Base-by-base conservation (phyloP, 441 rosid genomes). In the Populus trichocarpa region DNA sequence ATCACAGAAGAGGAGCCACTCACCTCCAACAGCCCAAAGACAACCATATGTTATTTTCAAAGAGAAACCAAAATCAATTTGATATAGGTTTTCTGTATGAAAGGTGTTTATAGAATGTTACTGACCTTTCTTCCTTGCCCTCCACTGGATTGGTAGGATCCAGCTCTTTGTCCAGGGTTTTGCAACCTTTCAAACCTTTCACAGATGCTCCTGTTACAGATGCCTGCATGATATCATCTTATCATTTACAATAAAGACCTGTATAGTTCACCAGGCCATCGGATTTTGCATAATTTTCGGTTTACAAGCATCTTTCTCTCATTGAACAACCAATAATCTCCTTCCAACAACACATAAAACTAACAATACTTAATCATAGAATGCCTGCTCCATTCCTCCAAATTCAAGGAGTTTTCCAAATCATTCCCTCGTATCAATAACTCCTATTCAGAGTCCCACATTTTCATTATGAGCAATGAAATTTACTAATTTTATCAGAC, bases 121-220 rank as follows among this genome's bases (percentile, higher is more conserved):
- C 89, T 53, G 73, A 93, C 99, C 98, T 96, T 79, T 94, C 99
- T 85, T 96, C 99, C 72, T 76, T 82, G 61, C 95, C 91, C 87
- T 92, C 93, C 6, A 87, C 46, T 0, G 98, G 98, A 78, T 92
- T 96, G 79, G 81, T 85, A 67, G 99, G 98, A 86, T 96, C 99
- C 8, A 97, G 97, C 81, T 90, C 94, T 87, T 93, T 96, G 64
- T 91, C 92, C 78, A 96, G 88, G 72, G 96, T 93, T 85, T 87
- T 94, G 87, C 98, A 89, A 64, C 97, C 98, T 87, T 92, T 91
- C 83, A 96, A 79, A 81, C 98, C 99, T 81, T 67, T 84, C 73
- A 92, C 97, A 1, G 93, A 86, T 77, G 96, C 94, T 46, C 85
- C 93, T 1, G 90, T 76, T 13, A 87, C 89, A 81, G 96, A 92